A percentile compares a stretch with the other conserved stretches of the same genome.
phyloP scores from a whole-genome alignment of 2,329 filamentous ascomycete species.

The Aspergillus sp. region DNA sequence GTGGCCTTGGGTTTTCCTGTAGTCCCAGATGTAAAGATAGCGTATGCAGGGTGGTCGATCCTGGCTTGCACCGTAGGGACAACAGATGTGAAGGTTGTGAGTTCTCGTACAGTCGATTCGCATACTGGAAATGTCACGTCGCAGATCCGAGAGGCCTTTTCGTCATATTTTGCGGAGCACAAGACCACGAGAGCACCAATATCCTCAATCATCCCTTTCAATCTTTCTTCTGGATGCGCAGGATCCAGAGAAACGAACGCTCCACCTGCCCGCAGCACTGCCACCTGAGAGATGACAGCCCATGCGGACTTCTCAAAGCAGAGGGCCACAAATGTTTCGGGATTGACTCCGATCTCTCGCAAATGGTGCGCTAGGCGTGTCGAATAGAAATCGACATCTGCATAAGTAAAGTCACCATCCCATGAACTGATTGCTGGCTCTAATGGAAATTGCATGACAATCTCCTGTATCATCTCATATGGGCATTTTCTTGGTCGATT shows the following conservation, averaged over 20 bases:
- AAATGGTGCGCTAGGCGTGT: conserved; percentile 38
- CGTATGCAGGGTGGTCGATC: conserved; percentile 50
- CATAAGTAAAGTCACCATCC: conserved; percentile 38
- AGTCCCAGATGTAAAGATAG: conserved; percentile 60
- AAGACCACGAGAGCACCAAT: conserved; percentile 34
- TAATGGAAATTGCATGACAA: conserved; percentile 21
- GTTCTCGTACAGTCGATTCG: conserved; percentile 24
- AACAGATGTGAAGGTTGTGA: conserved; percentile 22
- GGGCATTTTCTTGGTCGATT: conserved; percentile 32
- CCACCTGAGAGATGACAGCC: conserved; percentile 42
- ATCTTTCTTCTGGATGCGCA: conserved; percentile 36
- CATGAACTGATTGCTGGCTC: conserved; percentile 33
- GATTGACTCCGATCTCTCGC: conserved; percentile 36
- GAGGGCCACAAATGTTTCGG: conserved; percentile 39
- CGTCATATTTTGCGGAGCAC: conserved; percentile 29
- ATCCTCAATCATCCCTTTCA: conserved; percentile 35
- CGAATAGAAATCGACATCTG: conserved; percentile 37
- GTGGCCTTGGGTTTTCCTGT: conserved; percentile 60
- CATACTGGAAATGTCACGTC: conserved; percentile 28
- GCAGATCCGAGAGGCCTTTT: conserved; percentile 30
- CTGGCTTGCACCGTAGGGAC: conserved; percentile 14
- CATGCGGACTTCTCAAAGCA: conserved; percentile 47
- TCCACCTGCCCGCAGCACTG: conserved; percentile 42
- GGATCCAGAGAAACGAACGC: conserved; percentile 44
- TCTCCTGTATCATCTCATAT: conserved; percentile 37